These are phyloP conservation scores for Penicillium sp. DNA, from an alignment of 2,329 filamentous ascomycete species.

Conservation along the genomic window DNA sequence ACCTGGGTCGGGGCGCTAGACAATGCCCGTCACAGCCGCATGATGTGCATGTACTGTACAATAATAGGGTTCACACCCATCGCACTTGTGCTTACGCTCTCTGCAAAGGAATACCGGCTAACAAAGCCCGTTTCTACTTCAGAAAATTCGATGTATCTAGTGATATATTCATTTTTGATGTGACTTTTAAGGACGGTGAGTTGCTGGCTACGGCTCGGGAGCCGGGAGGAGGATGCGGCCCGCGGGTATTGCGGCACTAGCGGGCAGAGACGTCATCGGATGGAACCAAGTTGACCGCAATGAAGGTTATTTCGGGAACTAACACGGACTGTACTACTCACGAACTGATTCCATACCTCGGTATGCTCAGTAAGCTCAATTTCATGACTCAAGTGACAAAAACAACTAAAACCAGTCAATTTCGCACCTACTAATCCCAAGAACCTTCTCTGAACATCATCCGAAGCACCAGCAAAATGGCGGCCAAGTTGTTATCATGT, in stretches of 20 bases:
- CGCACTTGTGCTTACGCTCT: constrained; percentile 39
- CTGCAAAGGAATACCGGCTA: constrained; percentile 40
- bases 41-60: too few species aligned
- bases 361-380: neutral
- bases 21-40: too few species aligned
- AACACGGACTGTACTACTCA: constrained; percentile 1
- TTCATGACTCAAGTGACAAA: neutral
- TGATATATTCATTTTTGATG: neutral
- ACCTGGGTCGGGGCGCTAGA: too few species aligned
- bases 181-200: neutral
- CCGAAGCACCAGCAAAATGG: constrained; percentile 18
- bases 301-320: neutral
- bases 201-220: neutral
- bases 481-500: constrained; percentile 32
- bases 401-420: neutral
- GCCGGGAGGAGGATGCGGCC: constrained; percentile 10
- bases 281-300: neutral
- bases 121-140: constrained; percentile 32
- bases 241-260: constrained; percentile 5
- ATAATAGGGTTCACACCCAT: constrained; percentile 34
- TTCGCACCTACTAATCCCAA: neutral
- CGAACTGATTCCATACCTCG: neutral
- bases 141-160: constrained; percentile 4
- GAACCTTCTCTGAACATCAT: neutral
- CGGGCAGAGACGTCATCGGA: constrained; percentile 4